Base-by-base conservation (phyloP, 176 grass and related monocot genomes). In the Pontederia crassipes region DNA sequence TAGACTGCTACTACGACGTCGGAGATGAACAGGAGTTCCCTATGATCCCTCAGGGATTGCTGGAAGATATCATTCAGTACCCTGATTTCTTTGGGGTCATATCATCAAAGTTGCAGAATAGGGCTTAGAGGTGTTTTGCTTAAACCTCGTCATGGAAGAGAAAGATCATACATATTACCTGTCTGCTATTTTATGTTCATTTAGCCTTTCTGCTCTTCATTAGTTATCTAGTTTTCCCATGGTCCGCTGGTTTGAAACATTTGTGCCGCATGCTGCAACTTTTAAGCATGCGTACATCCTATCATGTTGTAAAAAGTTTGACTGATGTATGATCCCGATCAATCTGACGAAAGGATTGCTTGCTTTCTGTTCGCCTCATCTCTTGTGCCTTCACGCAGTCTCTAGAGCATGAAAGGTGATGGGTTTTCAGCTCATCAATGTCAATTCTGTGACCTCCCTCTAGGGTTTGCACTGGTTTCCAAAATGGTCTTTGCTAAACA, bases 21-120 rank as follows among this genome's bases (percentile, higher is more conserved):
- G 45, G n/a, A 8, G 45, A 26, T 2, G 20, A 24, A 45, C 11
- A 16, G 1, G 20, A 59, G 28, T 81, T 79, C 32, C 79, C 81
- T 8, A 60, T 77, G 87, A 65, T 65, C 45, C 82, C 79, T 13
- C 81, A 86, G 53, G 93, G 93, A 9, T 75, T 86, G 2, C 84
- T 98, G 0, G 74, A 83, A 64, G 87, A 92, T 72, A 69, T 98
- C 57, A 77, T 92, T 59, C 82, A 89, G n/a, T 83, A 69, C 64
- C 93, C 87, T 35, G 45, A 75, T 51, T 92, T 83, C 64, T 26
- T 81, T 51, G 74, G 81, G 52, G 64, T 88, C 13, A 54, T 85
- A 9, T 76, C 62, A 26, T 27, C 79, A 28, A 76, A 75, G 17
- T 76, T 75, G 67, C 57, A 55, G 59, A 26, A 76, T 40, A 40